phyloP scores from a whole-genome alignment of 768 basidiomycete genomes.

The Candolleomyces eurysporus region DNA sequence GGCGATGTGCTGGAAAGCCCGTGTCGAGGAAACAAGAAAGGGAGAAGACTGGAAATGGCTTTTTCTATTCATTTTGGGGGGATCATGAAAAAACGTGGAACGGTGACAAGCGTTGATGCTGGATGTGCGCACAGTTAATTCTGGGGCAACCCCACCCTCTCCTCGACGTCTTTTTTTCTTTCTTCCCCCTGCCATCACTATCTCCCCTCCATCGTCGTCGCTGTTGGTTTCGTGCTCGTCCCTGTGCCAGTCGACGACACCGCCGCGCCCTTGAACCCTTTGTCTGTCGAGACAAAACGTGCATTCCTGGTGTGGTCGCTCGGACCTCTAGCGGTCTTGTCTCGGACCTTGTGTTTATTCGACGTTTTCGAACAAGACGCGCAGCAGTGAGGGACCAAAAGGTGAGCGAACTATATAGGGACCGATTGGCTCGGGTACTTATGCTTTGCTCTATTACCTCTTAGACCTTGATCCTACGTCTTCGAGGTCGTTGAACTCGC shows the following conservation, averaged over 20 bases:
- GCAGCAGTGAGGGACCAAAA: neutral
- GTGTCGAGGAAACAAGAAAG: too few relatives aligned
- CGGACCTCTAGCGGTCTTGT: neutral
- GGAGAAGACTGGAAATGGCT: neutral
- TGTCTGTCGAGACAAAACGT: neutral
- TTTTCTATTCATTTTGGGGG: conserved; percentile 1
- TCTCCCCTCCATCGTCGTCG: neutral
- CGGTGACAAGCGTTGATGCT: conserved; percentile 1
- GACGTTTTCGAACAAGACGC: neutral
- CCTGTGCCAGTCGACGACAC: neutral
- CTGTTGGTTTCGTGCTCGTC: neutral
- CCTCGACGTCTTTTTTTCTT: neutral
- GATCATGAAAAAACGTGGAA: conserved; percentile 5
- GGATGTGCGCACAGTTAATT: neutral
- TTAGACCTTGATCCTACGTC: conserved; percentile 3
- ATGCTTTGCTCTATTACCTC: conserved; percentile 4
- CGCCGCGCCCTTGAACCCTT: neutral
- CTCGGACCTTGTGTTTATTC: neutral
- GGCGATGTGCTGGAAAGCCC: too few relatives aligned
- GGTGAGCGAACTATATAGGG: neutral
- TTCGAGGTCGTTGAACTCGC: neutral
- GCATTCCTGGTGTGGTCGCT: neutral
- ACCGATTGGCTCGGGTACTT: conserved; percentile 6
- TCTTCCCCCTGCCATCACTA: neutral
- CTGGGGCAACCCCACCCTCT: neutral